Base-by-base conservation (phyloP, 2,329 filamentous ascomycete species). In the Dactylellina haptotyla region DNA sequence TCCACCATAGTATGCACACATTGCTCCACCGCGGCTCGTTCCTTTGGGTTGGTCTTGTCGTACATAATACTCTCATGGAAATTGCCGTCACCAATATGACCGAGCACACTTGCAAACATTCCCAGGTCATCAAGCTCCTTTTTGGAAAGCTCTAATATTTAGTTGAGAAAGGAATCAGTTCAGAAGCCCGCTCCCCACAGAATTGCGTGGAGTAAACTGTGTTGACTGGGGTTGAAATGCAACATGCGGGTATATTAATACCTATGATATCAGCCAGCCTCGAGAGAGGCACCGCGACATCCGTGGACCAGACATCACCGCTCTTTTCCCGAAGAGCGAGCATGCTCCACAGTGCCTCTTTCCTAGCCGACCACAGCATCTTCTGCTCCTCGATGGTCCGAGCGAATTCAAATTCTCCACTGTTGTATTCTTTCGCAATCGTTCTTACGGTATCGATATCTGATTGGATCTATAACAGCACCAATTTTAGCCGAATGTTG, bases 61-160 rank as follows among this genome's bases (percentile, higher is more conserved):
- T 96, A 97, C 82, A 97, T 89, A 81, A 97, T 95, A 79, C 90
- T 91, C 80, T 93, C 89, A 80, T 97, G 93, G 83, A 97, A 97
- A 81, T 97, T 97, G 37, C 93, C 93, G 79, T 97, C 93, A 10
- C 93, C 93, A 65, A 97, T 90, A 79, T 97, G 93, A 2, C 93
- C 93, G 2, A 97, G 83, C 26, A 96, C 91, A 78, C 90, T 93
- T 0, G 92, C 92, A 79, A 97, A 96, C 1, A 97, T 82, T 0
- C 92, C 92, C 9, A 97, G 84, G 10, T 92, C 88, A 78, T 94
- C 90, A 85, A 96, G 89, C 79, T 96, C 92, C 79, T 91, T 90
- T 83, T 97, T 96, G 75, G 91, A 93, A 45, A 92, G 84, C 80
- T 96, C 93, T 83, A 86, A 85, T 56, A 18, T 41, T n/a, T 25